Evolutionary conservation across 192 early-diverging fungal genomes (phyloP), one percentile per base, ranked within the genome.

Genomic region (Lunasporangiospora selenospora): DNA sequence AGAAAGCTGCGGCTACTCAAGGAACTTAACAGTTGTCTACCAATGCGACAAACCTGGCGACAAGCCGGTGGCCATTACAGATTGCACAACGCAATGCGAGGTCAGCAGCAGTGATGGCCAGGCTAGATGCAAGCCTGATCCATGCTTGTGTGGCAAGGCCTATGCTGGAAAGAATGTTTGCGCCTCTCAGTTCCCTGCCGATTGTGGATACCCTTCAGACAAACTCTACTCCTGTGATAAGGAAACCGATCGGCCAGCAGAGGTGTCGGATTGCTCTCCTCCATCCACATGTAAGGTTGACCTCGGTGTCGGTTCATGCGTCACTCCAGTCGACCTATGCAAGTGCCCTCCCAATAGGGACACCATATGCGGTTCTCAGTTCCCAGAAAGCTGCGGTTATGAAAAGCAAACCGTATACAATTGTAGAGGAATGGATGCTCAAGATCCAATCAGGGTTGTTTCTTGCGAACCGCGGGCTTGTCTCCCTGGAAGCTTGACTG

Each of bases 311-410:
- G 53, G 53, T 12, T 16, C 15, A n/a, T 55, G 53, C 12, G 38
- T 41, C 11, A 27, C 39, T 5, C 53, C 53, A 3, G 8, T 29
- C 6, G 37, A 42, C 15, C 53, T 29, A 16, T 55, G 53, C 40
- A 55, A 43, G 2, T 55, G 53, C 18, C 53, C 40, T 26, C 26
- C 38, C 7, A 29, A 38, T 1, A 31, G 9, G 13, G 39, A 19
- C 19, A 53, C 48, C 23, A 37, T 53, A 53, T 39, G 36, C 6
- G n/a, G n/a, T n/a, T n/a, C n/a, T n/a, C n/a, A n/a, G n/a, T n/a
- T n/a, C n/a, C n/a, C n/a, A n/a, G n/a, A n/a, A n/a, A n/a, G n/a
- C n/a, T n/a, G n/a, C n/a, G n/a, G n/a, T n/a, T n/a, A n/a, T n/a
- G n/a, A n/a, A n/a, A n/a, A n/a, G n/a, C n/a, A n/a, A n/a, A n/a